Evolutionary conservation across 352 stramenopile species (phyloP).

Genomic region (Globisporangium recalcitrans): DNA sequence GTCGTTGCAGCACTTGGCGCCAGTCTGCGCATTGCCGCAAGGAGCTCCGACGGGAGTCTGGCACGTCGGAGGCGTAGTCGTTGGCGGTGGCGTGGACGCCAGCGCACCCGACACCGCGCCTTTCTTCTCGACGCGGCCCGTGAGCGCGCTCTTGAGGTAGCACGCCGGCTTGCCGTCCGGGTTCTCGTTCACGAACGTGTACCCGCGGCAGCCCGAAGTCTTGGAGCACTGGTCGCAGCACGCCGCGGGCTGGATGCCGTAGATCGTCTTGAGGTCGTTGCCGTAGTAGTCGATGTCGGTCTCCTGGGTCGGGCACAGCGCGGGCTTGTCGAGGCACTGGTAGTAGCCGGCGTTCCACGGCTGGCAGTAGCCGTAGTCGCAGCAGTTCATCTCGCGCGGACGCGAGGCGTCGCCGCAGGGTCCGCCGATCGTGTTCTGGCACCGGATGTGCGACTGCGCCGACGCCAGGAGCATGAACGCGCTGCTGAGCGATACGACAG

Average conservation of each 20-base stretch:
- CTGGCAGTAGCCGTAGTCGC: constrained; percentile 50
- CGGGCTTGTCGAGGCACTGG: constrained; percentile 36
- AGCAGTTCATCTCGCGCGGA: constrained; percentile 30
- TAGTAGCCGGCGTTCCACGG: constrained; percentile 62
- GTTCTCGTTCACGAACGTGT: constrained; percentile 62
- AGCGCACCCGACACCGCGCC: constrained; percentile 33
- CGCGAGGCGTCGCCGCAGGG: constrained; percentile 30
- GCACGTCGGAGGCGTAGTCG: too few relatives aligned
- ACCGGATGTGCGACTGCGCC: constrained; percentile 37
- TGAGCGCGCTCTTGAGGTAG: constrained; percentile 41
- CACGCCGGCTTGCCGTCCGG: constrained; percentile 39
- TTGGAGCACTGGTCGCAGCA: constrained; percentile 38
- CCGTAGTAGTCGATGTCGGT: constrained; percentile 49
- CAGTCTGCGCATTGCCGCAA: constrained; percentile 32
- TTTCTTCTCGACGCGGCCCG: constrained; percentile 23
- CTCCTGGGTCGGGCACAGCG: constrained; percentile 33
- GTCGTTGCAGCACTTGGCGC: constrained; percentile 33
- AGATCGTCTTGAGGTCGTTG: constrained; percentile 39
- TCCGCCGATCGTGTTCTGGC: constrained; percentile 40
- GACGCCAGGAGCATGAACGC: constrained; percentile 1
- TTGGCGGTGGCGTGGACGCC: not conserved
- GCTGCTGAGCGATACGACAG: not conserved
- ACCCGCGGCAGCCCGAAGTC: constrained; percentile 43
- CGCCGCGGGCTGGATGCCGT: constrained; percentile 29
- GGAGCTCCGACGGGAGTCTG: constrained; percentile 21